Base-by-base conservation (phyloP, 768 basidiomycete genomes). In the Hortiboletus campestris region DNA sequence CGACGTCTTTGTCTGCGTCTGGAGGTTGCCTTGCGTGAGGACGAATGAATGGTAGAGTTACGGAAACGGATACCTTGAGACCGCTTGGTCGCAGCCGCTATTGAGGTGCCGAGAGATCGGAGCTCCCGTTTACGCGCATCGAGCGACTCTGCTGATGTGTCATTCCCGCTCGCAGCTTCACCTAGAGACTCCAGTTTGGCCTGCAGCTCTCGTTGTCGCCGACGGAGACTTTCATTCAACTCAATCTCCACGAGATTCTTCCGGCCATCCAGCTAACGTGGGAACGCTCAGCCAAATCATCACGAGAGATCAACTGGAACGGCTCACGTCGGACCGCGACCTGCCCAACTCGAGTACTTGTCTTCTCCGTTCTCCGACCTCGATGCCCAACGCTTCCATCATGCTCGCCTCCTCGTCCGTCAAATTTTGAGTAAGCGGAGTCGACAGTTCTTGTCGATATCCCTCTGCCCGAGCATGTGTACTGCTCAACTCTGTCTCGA, bases 171-270 rank as follows among this genome's bases (percentile, higher is more conserved):
- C 28, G 79, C 81, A 3, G 78, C 75, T 39, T 86, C 86, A 19
- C 83, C 88, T n/a, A 90, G 73, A 22, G 80, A 74, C 59, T 97
- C 94, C 12, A 98, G 73, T 68, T 89, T 89, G 34, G 74, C 71
- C 47, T 84, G 82, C 9, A 98, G 67, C 61, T 95, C 96, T 47
- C 92, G 88, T 42, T 84, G 80, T 25, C 88, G 81, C 9, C 95
- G 83, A 20, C 85, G 80, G 14, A 98, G 78, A 62, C 86, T 86
- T 70, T 99, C 97, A 59, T 89, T 92, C 45, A 98, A 78, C 69
- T 98, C 96, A 51, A 97, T 95, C 67, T 97, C 94, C 29, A 97
- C 73, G 5, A 86, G 72, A 65, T 88, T 91, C 74, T 91, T 94
- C 59, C 78, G 79, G 13, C 84, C 81, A 39, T 90, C 85, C 59